Evolutionary conservation across 1,284 basidiomycete genomes (phyloP), one percentile per base, ranked within the genome.

Genomic region (Phellinidium pouzarii): DNA sequence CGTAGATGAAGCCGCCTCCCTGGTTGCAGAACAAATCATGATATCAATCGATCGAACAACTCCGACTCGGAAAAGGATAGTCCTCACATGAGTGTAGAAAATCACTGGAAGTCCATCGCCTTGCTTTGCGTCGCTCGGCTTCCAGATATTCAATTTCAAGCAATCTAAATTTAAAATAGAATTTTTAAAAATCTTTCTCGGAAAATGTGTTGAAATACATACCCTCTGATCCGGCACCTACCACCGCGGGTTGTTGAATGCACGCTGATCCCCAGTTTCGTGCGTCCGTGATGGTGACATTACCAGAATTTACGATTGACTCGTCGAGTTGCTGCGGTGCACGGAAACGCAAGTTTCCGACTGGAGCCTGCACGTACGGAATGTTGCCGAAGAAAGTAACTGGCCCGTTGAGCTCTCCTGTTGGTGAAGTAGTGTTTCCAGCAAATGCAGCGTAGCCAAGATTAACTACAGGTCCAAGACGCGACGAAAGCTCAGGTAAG

Each of bases 331-430:
- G 69, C 11, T 74, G 54, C 5, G 78, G 77, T 3, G 74, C 73
- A 12, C 76, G 66, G 55, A 75, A 81, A 8, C 78, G 70, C 47
- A 72, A 64, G 20, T 75, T 62, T 4, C 75, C 78, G n/a, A 79
- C 48, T 1, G 79, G 79, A 22, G 78, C 73, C 55, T 80, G 73
- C 20, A 76, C 78, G 59, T 78, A 79, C 0, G 75, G 78, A 52
- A 80, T 70, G 1, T 75, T 76, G 17, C 78, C 66, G 58, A 70
- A 76, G 59, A 74, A 75, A 4, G 67, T 63, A 4, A 75, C 72
- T 17, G 68, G 61, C 1, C 66, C 64, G 42, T 68, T 64, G 2
- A 44, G 43, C 14, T 65, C 48, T 8, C 72, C 73, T 8, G 67
- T 57, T 5, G 73, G 71, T 5, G 71, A 65, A 0, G 72, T 71